These are phyloP conservation scores for Botryotinia convoluta DNA, from an alignment of 2,329 filamentous ascomycete species.

Conservation along the genomic window DNA sequence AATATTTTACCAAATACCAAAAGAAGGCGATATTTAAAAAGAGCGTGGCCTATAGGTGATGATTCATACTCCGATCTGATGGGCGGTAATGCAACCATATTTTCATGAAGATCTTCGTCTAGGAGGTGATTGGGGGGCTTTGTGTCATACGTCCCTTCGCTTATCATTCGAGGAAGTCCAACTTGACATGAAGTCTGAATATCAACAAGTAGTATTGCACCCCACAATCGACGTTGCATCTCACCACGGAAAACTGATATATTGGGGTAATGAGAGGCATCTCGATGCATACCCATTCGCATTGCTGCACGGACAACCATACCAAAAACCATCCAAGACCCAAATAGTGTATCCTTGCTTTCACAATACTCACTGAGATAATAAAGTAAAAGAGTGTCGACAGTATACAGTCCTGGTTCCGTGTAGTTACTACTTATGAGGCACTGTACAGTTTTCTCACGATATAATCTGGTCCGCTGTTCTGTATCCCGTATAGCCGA, in stretches of 20 bases:
- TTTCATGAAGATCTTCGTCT: slow-evolving; percentile 62
- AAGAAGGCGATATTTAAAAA: slow-evolving; percentile 49
- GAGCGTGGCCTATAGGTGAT: slow-evolving; percentile 54
- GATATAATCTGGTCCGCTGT: slow-evolving; percentile 48
- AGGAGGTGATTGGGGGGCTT: slow-evolving; percentile 58
- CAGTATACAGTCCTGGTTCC: slow-evolving; percentile 47
- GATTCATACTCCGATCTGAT: slow-evolving; percentile 53
- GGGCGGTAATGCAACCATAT: slow-evolving; percentile 53
- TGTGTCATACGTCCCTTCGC: slow-evolving; percentile 61
- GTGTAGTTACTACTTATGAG: slow-evolving; percentile 51
- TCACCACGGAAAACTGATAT: slow-evolving; percentile 53
- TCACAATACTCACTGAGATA: slow-evolving; percentile 52
- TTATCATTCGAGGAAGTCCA: slow-evolving; percentile 65
- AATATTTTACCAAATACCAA: slow-evolving; percentile 53
- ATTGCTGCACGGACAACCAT: slow-evolving; percentile 53
- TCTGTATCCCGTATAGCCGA: slow-evolving; percentile 41
- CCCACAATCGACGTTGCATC: slow-evolving; percentile 62
- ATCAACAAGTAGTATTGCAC: slow-evolving; percentile 56
- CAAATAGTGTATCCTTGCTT: slow-evolving; percentile 51
- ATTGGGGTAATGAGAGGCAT: slow-evolving; percentile 48
- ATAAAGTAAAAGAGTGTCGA: slow-evolving; percentile 53
- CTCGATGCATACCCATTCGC: slow-evolving; percentile 57
- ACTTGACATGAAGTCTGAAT: slow-evolving; percentile 64
- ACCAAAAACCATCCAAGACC: slow-evolving; percentile 52
- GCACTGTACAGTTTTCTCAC: slow-evolving; percentile 51